These are phyloP conservation scores for Spergularia bocconei DNA, from an alignment of 148 eudicot genomes.

Conservation along the genomic window DNA sequence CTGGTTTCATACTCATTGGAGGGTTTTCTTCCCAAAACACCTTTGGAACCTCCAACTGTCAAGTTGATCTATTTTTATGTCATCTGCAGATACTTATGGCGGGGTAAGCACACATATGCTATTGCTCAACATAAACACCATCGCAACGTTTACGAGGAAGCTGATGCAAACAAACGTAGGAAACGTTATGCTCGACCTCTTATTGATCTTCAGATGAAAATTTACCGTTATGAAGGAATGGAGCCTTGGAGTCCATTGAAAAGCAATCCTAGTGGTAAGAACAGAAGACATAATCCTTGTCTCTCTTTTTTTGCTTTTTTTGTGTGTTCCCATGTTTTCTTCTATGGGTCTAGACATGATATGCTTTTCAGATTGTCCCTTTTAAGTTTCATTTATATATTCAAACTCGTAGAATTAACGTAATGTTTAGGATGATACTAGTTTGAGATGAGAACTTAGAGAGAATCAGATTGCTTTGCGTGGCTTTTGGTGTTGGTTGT, in stretches of 20 bases:
- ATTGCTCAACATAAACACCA: constrained; percentile 99
- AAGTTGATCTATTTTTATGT: constrained; percentile 4
- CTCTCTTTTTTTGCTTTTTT: neutral
- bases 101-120: constrained; percentile 86
- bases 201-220: constrained; percentile 92
- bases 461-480: neutral
- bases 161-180: constrained; percentile 96
- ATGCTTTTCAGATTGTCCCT: neutral
- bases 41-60: neutral
- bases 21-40: neutral
- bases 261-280: constrained; percentile 73
- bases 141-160: constrained; percentile 82
- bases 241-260: constrained; percentile 80
- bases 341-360: neutral
- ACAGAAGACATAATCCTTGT: neutral
- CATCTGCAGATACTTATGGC: constrained; percentile 82
- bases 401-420: no score
- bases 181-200: constrained; percentile 97
- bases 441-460: neutral
- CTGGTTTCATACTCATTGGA: neutral
- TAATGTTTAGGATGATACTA: no score
- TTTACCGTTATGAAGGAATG: constrained; percentile 84
- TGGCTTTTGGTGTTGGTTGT: neutral
- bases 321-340: neutral
- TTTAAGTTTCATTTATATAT: no score